Percentiles rank a stretch among this genome's conserved stretches.
Conservation (phyloP, 129 eudicot genomes). For the Helianthus annuus region DNA sequence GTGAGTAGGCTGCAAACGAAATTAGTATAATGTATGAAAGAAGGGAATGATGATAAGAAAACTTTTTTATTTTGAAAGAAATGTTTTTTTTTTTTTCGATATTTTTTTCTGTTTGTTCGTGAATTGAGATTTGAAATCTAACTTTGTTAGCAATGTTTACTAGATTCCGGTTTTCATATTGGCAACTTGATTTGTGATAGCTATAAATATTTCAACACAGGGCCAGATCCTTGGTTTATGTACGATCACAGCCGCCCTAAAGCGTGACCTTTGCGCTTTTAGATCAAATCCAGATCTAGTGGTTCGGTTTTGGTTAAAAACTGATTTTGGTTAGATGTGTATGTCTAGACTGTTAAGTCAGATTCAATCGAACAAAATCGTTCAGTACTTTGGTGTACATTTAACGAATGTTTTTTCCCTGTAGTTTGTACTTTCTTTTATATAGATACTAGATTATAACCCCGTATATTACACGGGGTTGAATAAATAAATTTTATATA, state of each 20-base stretch:
- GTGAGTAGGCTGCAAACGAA: constrained; percentile 32
- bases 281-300: neutral
- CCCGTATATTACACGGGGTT: no score
- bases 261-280: no score
- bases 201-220: neutral
- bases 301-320: neutral
- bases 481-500: no score
- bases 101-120: neutral
- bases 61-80: constrained; percentile 53
- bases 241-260: no score
- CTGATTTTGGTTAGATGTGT: neutral
- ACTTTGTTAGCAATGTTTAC: constrained; percentile 27
- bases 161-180: constrained; percentile 24
- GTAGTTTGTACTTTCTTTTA: no score
- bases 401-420: no score
- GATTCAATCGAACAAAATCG: neutral
- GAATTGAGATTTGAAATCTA: constrained; percentile 27
- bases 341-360: neutral
- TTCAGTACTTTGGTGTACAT: no score
- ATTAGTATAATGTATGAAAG: constrained; percentile 46
- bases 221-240: no score
- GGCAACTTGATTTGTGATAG: neutral
- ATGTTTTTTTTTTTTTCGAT: neutral
- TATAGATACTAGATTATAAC: no score
- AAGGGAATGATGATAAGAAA: constrained; percentile 38